Evolutionary conservation across 805 yeast genomes (phyloP).

Genomic region (Maudiozyma bulderi): DNA sequence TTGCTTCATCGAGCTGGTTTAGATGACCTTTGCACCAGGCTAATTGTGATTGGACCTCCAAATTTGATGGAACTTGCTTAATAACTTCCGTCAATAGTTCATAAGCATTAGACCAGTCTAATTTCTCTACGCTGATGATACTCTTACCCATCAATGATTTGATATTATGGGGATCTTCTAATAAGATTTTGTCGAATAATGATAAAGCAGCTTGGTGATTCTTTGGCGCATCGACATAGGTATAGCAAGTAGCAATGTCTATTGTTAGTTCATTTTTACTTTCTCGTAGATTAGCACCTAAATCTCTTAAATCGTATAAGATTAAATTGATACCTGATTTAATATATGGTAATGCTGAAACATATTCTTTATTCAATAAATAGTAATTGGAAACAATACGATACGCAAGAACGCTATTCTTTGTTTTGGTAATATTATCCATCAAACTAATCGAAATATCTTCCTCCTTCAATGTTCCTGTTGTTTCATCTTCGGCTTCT

Average conservation of each 20-base stretch:
- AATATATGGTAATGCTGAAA: slow-evolving; percentile 49
- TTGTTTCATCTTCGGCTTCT: slow-evolving; percentile 16
- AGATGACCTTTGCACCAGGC: slow-evolving; percentile 69
- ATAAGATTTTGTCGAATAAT: slow-evolving; percentile 55
- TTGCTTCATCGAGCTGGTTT: slow-evolving; percentile 39
- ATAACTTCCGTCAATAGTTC: slow-evolving; percentile 43
- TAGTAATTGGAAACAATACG: slow-evolving; percentile 56
- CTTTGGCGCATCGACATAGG: slow-evolving; percentile 85
- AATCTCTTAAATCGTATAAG: slow-evolving; percentile 37
- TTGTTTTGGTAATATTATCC: slow-evolving; percentile 40
- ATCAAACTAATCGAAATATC: slow-evolving; percentile 42
- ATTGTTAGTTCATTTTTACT: slow-evolving; percentile 54
- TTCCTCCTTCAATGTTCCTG: slow-evolving; percentile 28
- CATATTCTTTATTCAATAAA: slow-evolving; percentile 52
- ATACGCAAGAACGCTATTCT: slow-evolving; percentile 47
- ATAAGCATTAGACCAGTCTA: slow-evolving; percentile 47
- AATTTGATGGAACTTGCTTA: slow-evolving; percentile 39
- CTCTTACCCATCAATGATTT: slow-evolving; percentile 78
- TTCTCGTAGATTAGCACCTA: slow-evolving; percentile 40
- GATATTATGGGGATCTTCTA: slow-evolving; percentile 36
- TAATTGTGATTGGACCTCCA: slow-evolving; percentile 54
- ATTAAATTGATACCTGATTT: slow-evolving; percentile 49
- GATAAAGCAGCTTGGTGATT: slow-evolving; percentile 67
- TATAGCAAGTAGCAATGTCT: slow-evolving; percentile 63
- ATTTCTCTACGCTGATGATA: slow-evolving; percentile 59